These are phyloP conservation scores for Coix lacrymajobi DNA, from an alignment of 176 grass and related monocot genomes.

Conservation along the genomic window DNA sequence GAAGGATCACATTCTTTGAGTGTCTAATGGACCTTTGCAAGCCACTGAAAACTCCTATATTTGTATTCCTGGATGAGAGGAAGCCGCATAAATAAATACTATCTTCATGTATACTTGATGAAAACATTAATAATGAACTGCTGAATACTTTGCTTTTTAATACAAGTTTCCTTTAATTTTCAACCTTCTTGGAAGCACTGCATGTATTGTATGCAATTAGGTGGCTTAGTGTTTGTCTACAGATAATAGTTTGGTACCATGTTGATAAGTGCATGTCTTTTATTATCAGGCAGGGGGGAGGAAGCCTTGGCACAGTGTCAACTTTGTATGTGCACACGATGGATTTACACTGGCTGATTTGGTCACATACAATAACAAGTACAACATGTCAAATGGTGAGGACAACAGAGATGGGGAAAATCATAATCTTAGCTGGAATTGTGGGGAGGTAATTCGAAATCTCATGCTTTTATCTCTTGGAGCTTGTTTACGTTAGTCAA, in stretches of 20 bases:
- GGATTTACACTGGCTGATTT: slow-evolving; percentile 96
- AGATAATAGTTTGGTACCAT: background rate
- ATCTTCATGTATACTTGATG: background rate
- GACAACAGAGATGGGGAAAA: slow-evolving; percentile 94
- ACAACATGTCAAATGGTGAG: slow-evolving; percentile 85
- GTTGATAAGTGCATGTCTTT: slow-evolving; percentile 16
- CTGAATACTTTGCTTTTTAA: background rate
- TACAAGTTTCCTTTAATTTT: background rate
- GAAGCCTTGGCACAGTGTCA: slow-evolving; percentile 94
- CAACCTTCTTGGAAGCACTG: background rate
- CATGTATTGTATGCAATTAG: background rate
- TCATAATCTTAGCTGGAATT: slow-evolving; percentile 98
- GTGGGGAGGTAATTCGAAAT: slow-evolving; percentile 65
- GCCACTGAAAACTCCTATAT: background rate
- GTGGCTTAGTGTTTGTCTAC: background rate
- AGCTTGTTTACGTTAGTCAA: slow-evolving; percentile 1
- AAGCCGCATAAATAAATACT: background rate
- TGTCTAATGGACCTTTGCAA: background rate
- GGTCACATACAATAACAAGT: slow-evolving; percentile 91
- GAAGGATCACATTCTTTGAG: background rate
- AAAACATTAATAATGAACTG: background rate
- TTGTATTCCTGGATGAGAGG: background rate
- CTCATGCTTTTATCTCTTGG: slow-evolving; percentile 7
- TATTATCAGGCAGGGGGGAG: slow-evolving; percentile 71
- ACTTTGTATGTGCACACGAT: slow-evolving; percentile 97